These are phyloP conservation scores for Trypanosoma caninum DNA, from an alignment of 208 protist genomes.

Conservation along the genomic window DNA sequence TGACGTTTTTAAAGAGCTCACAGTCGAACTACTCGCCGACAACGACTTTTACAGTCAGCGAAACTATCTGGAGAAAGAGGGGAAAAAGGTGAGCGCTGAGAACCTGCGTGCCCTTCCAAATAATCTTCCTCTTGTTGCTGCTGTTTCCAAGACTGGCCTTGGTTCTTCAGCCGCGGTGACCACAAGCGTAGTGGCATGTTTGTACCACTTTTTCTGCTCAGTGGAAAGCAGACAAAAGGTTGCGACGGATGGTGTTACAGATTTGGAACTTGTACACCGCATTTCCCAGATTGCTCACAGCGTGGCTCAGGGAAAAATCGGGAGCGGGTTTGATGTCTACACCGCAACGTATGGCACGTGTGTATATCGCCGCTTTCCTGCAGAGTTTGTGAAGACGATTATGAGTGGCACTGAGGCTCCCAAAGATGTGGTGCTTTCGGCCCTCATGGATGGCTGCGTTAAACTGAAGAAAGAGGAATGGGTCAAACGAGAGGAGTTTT, in stretches of 20 bases:
- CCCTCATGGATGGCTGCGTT: conserved; percentile 46
- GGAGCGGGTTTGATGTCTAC: conserved; percentile 96
- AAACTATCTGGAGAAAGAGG: conserved; percentile 65
- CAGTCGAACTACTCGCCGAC: conserved; percentile 78
- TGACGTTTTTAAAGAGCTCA: conserved; percentile 18
- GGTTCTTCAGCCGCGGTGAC: conserved; percentile 93
- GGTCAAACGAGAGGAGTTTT: conserved; percentile 67
- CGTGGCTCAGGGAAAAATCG: conserved; percentile 95
- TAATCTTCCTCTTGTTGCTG: conserved; percentile 67
- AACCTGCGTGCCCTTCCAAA: conserved; percentile 61
- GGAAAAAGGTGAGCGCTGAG: conserved; percentile 40
- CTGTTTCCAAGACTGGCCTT: conserved; percentile 94
- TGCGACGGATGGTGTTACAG: background rate
- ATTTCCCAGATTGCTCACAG: conserved; percentile 93
- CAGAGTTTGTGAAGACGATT: conserved; percentile 49
- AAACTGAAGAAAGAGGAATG: conserved; percentile 50
- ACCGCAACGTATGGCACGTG: conserved; percentile 93
- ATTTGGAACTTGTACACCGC: conserved; percentile 81
- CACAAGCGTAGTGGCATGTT: conserved; percentile 85
- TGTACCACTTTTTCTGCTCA: conserved; percentile 57
- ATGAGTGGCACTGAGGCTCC: conserved; percentile 38
- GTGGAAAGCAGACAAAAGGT: background rate
- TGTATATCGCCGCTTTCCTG: conserved; percentile 88
- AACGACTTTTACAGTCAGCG: conserved; percentile 93
- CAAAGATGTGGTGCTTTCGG: conserved; percentile 30